Evolutionary conservation across 495 filamentous ascomycete species (phyloP).

Genomic region (Hyaloscypha hepaticicola): DNA sequence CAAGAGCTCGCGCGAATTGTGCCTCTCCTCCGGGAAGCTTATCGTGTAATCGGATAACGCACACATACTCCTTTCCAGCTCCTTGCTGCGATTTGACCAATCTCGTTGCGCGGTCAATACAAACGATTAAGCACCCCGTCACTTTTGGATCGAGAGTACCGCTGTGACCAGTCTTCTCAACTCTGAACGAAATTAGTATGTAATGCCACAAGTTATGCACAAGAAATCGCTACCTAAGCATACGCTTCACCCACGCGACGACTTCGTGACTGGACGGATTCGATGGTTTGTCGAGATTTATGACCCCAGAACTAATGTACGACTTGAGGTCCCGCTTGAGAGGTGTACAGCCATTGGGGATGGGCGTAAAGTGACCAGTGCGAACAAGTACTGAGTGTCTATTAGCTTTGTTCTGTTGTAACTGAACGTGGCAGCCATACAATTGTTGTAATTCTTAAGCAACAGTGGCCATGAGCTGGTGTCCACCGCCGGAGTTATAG

Average conservation of each 20-base stretch:
- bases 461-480: constrained; percentile 85
- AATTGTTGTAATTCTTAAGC: constrained; percentile 86
- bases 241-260: constrained; percentile 97
- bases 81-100: constrained; percentile 98
- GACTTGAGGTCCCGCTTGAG: constrained; percentile 90
- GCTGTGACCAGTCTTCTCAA: constrained; percentile 96
- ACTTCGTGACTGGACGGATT: constrained; percentile 98
- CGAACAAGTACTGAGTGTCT: constrained; percentile 67
- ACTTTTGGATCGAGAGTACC: constrained; percentile 96
- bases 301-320: constrained; percentile 93
- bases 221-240: constrained; percentile 64
- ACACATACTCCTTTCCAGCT: constrained; percentile 77
- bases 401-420: constrained; percentile 16
- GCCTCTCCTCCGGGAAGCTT: constrained; percentile 86
- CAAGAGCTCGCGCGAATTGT: constrained; percentile 84
- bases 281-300: constrained; percentile 97
- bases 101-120: constrained; percentile 91
- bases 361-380: constrained; percentile 91
- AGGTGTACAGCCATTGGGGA: constrained; percentile 82
- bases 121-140: constrained; percentile 92
- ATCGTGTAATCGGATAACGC: constrained; percentile 88
- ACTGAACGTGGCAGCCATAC: constrained; percentile 44
- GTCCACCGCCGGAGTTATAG: constrained; percentile 65
- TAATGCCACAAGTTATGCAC: neutral
- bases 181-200: constrained; percentile 47